Evolutionary conservation across 73 alveolate genomes (phyloP).

Genomic region (Paramecium tetraurelia): DNA sequence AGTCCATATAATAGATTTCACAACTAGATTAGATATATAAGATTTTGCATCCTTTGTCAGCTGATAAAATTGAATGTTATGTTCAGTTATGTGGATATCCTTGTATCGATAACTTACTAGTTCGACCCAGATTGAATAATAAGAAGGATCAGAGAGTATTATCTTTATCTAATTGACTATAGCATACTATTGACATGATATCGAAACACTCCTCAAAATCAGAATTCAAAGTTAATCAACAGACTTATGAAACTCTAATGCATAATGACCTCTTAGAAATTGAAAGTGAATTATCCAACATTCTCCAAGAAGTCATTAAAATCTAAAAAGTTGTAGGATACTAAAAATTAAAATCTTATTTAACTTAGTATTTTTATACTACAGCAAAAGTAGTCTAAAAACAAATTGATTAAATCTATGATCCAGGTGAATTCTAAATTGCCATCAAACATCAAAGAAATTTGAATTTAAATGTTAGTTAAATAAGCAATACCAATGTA

Average conservation of each 20-base stretch:
- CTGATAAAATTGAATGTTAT: constrained; percentile 21
- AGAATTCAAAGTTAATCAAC: not conserved
- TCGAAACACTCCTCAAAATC: not conserved
- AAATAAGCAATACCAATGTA: not conserved
- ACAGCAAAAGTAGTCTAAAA: not conserved
- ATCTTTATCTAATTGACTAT: not conserved
- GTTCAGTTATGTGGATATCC: constrained; percentile 34
- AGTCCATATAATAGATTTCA: not conserved
- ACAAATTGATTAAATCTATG: constrained; percentile 16
- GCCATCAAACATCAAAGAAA: not conserved
- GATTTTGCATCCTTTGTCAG: not conserved
- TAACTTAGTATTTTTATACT: not conserved
- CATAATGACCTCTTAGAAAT: not conserved
- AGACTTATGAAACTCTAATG: not conserved
- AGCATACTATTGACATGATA: not conserved
- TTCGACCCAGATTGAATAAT: not conserved
- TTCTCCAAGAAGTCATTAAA: not conserved
- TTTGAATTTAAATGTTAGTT: not conserved
- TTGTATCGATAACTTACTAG: not conserved
- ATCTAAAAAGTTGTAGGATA: not conserved
- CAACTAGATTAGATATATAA: constrained; percentile 5
- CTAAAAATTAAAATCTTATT: not conserved
- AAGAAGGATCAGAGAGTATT: not conserved
- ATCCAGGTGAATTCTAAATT: constrained; percentile 8
- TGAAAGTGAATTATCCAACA: not conserved